Evolutionary conservation across 2,329 filamentous ascomycete species (phyloP), one percentile per base, ranked within the genome.

Genomic region (Cytospora piceicola): DNA sequence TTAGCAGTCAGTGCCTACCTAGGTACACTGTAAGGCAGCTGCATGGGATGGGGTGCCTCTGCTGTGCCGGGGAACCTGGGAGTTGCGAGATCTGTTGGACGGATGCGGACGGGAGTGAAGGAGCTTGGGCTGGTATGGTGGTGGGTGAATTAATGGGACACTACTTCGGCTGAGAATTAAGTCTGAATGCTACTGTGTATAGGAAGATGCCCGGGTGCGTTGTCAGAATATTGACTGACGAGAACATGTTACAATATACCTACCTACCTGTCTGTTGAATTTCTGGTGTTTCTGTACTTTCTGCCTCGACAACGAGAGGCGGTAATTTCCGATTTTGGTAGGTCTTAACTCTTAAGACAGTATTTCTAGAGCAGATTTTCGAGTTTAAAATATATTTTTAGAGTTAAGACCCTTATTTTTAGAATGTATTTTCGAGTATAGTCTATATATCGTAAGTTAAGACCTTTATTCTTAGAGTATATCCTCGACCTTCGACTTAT

Each of bases 231-330:
- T 36, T 15, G 34, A 24, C n/a, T 24, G n/a, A 49, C 46, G 9
- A 7, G 8, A 49, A 49, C 12, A 14, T 49, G n/a, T 24, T 49
- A 49, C n/a, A 49, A 42, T 36, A 11, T 36, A 15, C 34, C 3
- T 36, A 5, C 3, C 3, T 15, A 42, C 15, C 3, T 22, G 12
- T 24, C 42, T 22, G 4, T 24, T 14, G 12, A n/a, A 7, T 49
- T 46, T 20, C 6, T 46, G n/a, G 9, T 49, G 46, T 24, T 49
- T 49, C n/a, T 49, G 46, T 24, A 24, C 14, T 11, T 6, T 80
- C 79, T 5, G 81, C n/a, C n/a, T n/a, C n/a, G n/a, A n/a, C n/a
- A n/a, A n/a, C n/a, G n/a, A n/a, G n/a, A n/a, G n/a, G n/a, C n/a
- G n/a, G n/a, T n/a, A n/a, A n/a, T n/a, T n/a, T n/a, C n/a, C n/a